Base-by-base conservation (phyloP, 352 stramenopile species). In the Globisporangium radiosum region DNA sequence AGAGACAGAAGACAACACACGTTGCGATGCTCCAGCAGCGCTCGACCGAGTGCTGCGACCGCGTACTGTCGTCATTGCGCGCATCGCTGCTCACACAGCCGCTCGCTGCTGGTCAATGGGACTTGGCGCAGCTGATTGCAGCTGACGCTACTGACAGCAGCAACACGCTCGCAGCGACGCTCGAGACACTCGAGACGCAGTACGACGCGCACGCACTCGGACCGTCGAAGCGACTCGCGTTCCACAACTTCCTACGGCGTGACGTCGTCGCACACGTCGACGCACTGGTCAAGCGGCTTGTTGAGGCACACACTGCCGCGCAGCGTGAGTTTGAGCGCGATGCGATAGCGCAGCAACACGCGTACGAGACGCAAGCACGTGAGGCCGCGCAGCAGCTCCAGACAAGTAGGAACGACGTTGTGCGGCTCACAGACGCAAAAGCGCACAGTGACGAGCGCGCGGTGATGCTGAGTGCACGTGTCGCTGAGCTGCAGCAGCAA, bases 231-330 rank as follows among this genome's bases (percentile, higher is more conserved):
- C 91, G 88, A 53, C 75, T 78, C 37, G 66, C 68, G 0, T 80
- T 92, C 37, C 81, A 87, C 62, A 69, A 84, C 39, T 94, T 92
- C 65, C 50, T 91, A 0, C 73, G 81, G 33, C 55, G 66, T 13
- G 80, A 92, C 33, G 64, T 70, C 19, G 42, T 88, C 1, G 52
- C 56, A 7, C 87, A 89, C 36, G 74, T 83, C 58, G 68, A 91
- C 19, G 37, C 62, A 11, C 53, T 92, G 6, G 77, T 86, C 33
- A 60, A 72, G 36, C 65, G 72, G 3, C 68, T 90, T 7, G 57
- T 60, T 36, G 63, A 55, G 0, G 72, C 52, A 3, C 66, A 86
- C 33, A 37, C 25, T 0, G 43, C 68, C 9, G 51, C 70, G 8
- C 63, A 67, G 7, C 14, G 55, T 7, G 59, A 69, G 11, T 82